These are phyloP conservation scores for Suillus sp. DNA, from an alignment of 768 basidiomycete genomes.

Conservation along the genomic window DNA sequence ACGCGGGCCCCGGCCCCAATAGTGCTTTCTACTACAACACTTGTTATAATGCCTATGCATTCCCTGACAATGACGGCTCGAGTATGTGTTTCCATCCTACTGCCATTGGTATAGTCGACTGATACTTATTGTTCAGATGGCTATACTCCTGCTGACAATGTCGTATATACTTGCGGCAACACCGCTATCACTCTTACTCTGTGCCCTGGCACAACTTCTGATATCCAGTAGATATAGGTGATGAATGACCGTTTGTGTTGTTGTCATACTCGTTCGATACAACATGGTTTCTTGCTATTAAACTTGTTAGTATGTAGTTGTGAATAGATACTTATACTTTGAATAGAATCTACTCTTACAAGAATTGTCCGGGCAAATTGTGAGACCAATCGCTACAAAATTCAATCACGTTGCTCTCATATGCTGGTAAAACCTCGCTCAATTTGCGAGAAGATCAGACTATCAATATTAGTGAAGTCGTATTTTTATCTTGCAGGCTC, in stretches of 20 bases:
- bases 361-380: background rate
- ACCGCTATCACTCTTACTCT: conserved; percentile 32
- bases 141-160: conserved; percentile 31
- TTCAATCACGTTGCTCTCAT: background rate
- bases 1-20: conserved; percentile 33
- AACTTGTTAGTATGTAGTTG: background rate
- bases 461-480: background rate
- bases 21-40: conserved; percentile 31
- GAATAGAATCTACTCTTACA: background rate
- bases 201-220: conserved; percentile 29
- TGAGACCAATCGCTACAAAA: background rate
- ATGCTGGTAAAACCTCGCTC: background rate
- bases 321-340: background rate
- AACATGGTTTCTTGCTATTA: background rate
- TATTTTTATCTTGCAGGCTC: background rate
- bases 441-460: background rate
- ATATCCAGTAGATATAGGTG: background rate
- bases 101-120: background rate
- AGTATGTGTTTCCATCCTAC: conserved; percentile 17
- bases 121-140: conserved; percentile 19
- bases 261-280: background rate
- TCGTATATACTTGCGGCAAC: conserved; percentile 32
- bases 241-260: too few species aligned
- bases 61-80: conserved; percentile 36
- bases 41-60: conserved; percentile 35